Conservation (phyloP, 148 eudicot species). For the Gaultheria prostrata region DNA sequence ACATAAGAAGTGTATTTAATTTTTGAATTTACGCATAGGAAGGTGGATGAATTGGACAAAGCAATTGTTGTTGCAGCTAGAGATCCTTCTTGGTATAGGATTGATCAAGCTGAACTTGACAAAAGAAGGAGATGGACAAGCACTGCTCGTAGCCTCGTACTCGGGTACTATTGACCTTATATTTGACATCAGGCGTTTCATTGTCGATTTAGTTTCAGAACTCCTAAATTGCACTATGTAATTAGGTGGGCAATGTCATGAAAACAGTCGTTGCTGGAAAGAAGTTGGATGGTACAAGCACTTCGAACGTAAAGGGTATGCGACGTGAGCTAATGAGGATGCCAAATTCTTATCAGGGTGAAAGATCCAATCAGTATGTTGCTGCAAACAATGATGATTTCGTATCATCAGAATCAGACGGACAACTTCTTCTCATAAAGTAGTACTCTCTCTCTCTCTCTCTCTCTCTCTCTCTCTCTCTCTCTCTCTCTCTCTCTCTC, state of each 20-base stretch:
- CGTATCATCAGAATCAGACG: slow-evolving; percentile 87
- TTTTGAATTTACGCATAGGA: slow-evolving; percentile 39
- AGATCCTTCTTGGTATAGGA: slow-evolving; percentile 71
- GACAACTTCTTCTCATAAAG: slow-evolving; percentile 83
- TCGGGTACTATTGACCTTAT: slow-evolving; percentile 49
- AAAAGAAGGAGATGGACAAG: slow-evolving; percentile 84
- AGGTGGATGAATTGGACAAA: slow-evolving; percentile 98
- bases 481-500: too few species aligned
- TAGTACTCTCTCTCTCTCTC: slow-evolving; percentile 20
- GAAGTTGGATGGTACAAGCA: slow-evolving; percentile 54
- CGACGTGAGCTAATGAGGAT: slow-evolving; percentile 80
- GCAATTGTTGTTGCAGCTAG: slow-evolving; percentile 76
- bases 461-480: too few species aligned
- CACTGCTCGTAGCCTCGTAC: slow-evolving; percentile 74
- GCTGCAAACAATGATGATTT: slow-evolving; percentile 70
- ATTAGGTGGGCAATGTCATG: slow-evolving; percentile 73
- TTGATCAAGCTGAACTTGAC: slow-evolving; percentile 70
- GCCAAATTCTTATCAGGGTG: slow-evolving; percentile 55
- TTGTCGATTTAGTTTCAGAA: slow-evolving; percentile 9
- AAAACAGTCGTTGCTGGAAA: slow-evolving; percentile 57
- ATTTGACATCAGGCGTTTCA: not conserved
- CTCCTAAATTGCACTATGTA: slow-evolving; percentile 21
- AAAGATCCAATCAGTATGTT: slow-evolving; percentile 47
- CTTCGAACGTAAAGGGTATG: slow-evolving; percentile 38
- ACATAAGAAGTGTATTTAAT: not conserved